These are phyloP conservation scores for Pugionium dolabratum DNA, from an alignment of 345 rosid species.

Conservation along the genomic window DNA sequence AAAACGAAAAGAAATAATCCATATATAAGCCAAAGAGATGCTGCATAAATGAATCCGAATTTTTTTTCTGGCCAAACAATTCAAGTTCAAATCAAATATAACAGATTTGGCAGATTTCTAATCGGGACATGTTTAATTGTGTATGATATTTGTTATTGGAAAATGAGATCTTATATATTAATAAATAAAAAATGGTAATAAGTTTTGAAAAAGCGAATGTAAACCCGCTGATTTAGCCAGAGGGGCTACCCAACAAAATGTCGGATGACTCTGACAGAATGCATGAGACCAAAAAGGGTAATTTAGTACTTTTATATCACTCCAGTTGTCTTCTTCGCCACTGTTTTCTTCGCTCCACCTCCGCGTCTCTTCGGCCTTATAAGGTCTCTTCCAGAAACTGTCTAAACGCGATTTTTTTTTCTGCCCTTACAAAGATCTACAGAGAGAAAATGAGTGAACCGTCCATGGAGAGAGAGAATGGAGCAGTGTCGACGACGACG, in stretches of 20 bases:
- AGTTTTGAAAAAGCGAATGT: not conserved
- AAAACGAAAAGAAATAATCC: not conserved
- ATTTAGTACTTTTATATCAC: not conserved
- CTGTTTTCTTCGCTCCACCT: slow-evolving; percentile 36
- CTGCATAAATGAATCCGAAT: too few relatives aligned
- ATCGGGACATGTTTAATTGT: too few relatives aligned
- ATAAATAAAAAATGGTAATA: too few relatives aligned
- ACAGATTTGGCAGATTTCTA: too few relatives aligned
- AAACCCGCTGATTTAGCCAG: slow-evolving; percentile 26
- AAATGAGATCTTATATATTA: not conserved
- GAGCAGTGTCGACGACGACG: slow-evolving; percentile 16
- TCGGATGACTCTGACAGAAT: slow-evolving; percentile 38
- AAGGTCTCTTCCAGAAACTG: too few relatives aligned
- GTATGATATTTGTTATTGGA: not conserved
- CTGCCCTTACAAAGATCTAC: not conserved
- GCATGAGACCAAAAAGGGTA: slow-evolving; percentile 39
- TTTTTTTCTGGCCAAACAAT: too few relatives aligned
- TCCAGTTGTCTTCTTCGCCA: slow-evolving; percentile 53
- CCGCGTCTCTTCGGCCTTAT: not conserved
- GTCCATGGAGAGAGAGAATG: slow-evolving; percentile 38
- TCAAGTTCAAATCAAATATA: too few relatives aligned
- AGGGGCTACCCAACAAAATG: slow-evolving; percentile 34
- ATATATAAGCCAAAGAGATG: too few relatives aligned
- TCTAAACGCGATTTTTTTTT: too few relatives aligned
- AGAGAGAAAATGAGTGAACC: slow-evolving; percentile 19